A percentile compares a stretch with the other conserved stretches of the same genome.
Evolutionary conservation across 306 rosid genomes (phyloP).

Genomic region (Lupinus albus): DNA sequence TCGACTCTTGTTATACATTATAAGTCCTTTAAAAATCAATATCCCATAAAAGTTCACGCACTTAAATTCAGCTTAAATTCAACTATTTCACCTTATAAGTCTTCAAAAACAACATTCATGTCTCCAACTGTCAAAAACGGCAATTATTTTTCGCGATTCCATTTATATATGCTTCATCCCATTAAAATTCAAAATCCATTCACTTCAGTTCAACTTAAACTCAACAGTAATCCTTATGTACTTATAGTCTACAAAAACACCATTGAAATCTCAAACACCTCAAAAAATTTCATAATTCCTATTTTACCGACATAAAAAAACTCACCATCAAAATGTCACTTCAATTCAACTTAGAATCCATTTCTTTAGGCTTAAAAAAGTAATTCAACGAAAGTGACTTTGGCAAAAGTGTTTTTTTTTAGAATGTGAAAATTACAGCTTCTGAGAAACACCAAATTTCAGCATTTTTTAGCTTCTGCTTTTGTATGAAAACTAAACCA

Average conservation of each 20-base stretch:
- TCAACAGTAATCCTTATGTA: not conserved
- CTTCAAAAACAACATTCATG: not conserved
- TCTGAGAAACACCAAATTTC: too few relatives aligned
- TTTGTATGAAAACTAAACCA: too few relatives aligned
- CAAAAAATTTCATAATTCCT: not conserved
- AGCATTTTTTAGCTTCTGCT: too few relatives aligned
- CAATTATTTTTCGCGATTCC: too few relatives aligned
- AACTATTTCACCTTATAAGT: not conserved
- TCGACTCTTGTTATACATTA: not conserved
- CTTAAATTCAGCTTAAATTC: not conserved
- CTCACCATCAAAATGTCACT: too few relatives aligned
- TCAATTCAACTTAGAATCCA: too few relatives aligned
- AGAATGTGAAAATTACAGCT: too few relatives aligned
- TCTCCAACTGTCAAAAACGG: too few relatives aligned
- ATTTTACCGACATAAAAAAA: not conserved
- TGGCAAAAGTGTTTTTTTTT: too few relatives aligned
- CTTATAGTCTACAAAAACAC: not conserved
- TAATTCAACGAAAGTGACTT: too few relatives aligned
- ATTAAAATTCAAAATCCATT: not conserved
- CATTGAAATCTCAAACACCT: not conserved
- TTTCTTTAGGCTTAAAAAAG: too few relatives aligned
- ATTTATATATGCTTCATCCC: not conserved
- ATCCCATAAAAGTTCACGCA: not conserved
- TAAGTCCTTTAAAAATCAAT: not conserved
- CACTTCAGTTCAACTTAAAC: not conserved